These are phyloP conservation scores for Trametes hirsuta DNA, from an alignment of 1,284 basidiomycete genomes.

Conservation along the genomic window DNA sequence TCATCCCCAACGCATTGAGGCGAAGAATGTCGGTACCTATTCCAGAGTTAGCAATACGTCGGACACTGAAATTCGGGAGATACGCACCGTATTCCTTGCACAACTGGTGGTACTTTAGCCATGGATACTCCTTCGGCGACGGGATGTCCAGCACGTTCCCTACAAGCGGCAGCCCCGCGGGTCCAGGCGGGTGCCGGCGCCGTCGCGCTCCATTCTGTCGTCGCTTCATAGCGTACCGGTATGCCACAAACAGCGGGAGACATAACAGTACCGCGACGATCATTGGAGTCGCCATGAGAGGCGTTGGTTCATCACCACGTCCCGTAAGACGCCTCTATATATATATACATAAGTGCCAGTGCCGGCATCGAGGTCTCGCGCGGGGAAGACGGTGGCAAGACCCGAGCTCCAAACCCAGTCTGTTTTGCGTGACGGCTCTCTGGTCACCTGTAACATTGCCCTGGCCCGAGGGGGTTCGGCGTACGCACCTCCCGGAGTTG, in stretches of 20 bases:
- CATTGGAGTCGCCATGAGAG: too few relatives aligned
- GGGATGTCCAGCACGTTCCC: slow-evolving; percentile 31
- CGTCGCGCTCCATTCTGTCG: background rate
- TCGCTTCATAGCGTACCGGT: background rate
- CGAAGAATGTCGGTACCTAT: slow-evolving; percentile 26
- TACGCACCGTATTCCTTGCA: slow-evolving; percentile 20
- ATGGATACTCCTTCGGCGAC: slow-evolving; percentile 10
- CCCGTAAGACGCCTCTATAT: too few relatives aligned
- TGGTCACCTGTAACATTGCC: too few relatives aligned
- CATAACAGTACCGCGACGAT: too few relatives aligned
- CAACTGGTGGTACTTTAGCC: slow-evolving; percentile 19
- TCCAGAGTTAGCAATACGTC: background rate
- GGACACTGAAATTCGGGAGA: background rate
- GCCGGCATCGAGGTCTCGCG: too few relatives aligned
- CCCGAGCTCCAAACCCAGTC: too few relatives aligned
- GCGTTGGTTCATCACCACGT: too few relatives aligned
- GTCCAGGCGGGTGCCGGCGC: slow-evolving; percentile 24
- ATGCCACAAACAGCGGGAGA: background rate
- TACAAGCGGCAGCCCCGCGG: slow-evolving; percentile 26
- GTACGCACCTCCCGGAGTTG: too few relatives aligned
- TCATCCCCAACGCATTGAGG: slow-evolving; percentile 21
- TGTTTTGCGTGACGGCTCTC: too few relatives aligned
- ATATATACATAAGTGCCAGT: too few relatives aligned
- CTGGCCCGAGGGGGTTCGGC: too few relatives aligned
- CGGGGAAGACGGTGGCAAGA: too few relatives aligned